Conservation (phyloP, 306 rosid genomes). For the Cyclanthera cordifolia region DNA sequence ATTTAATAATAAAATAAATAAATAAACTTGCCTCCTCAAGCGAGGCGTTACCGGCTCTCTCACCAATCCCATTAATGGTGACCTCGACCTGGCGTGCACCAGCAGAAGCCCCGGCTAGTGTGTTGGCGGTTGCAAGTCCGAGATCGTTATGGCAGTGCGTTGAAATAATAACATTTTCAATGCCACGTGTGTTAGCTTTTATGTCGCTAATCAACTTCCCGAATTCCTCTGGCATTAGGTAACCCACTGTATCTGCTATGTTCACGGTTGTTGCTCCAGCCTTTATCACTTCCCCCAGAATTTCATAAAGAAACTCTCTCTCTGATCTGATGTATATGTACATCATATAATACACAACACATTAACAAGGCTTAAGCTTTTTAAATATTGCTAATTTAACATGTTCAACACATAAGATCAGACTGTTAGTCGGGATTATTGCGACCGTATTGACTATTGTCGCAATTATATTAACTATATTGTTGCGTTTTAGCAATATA, state of each 20-base stretch:
- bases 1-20: not conserved
- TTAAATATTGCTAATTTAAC: no score
- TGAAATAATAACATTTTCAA: conserved; percentile 77
- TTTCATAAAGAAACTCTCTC: conserved; percentile 68
- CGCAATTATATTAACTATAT: no score
- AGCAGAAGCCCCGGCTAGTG: conserved; percentile 71
- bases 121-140: conserved; percentile 89
- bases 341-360: no score
- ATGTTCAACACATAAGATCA: no score
- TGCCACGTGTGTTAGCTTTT: conserved; percentile 78
- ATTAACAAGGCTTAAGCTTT: no score
- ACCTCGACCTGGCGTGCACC: conserved; percentile 98
- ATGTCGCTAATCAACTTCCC: conserved; percentile 72
- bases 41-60: conserved; percentile 98
- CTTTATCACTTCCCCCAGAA: conserved; percentile 81
- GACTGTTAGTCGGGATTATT: no score
- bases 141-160: conserved; percentile 98
- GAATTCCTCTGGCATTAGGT: conserved; percentile 53
- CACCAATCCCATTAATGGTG: conserved; percentile 94
- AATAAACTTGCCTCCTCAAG: conserved; percentile 63
- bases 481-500: no score
- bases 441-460: no score
- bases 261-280: conserved; percentile 95
- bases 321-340: conserved; percentile 95
- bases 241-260: conserved; percentile 96